Percentiles rank a stretch among this genome's conserved stretches.
Conservation (phyloP, 2,329 filamentous ascomycete genomes). For the Arthrobotrys sinensis region DNA sequence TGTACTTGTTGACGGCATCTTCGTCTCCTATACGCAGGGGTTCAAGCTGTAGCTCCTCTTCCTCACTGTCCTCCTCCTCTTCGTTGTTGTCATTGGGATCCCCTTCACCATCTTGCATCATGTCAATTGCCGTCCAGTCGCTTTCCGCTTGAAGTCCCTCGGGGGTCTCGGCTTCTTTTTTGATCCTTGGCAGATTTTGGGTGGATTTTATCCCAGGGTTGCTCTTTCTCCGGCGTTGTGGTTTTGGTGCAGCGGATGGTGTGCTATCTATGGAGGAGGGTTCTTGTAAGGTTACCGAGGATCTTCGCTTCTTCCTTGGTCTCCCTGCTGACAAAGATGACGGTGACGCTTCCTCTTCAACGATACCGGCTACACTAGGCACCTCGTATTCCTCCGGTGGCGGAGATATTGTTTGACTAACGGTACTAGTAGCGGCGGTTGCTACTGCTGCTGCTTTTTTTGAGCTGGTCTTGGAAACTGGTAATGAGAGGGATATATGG, state of each 20-base stretch:
- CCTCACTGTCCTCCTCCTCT: slow-evolving; percentile 41
- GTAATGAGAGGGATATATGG: not conserved
- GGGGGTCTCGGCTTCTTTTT: slow-evolving; percentile 5
- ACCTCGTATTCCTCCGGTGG: slow-evolving; percentile 27
- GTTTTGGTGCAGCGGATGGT: not conserved
- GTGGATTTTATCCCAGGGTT: not conserved
- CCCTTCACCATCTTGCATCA: slow-evolving; percentile 2
- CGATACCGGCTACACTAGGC: slow-evolving; percentile 2
- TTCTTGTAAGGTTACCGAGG: slow-evolving; percentile 8
- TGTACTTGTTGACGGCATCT: slow-evolving; percentile 74
- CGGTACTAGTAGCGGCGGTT: not conserved
- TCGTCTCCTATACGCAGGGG: slow-evolving; percentile 72
- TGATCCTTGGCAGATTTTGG: not conserved
- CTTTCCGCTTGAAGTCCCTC: not conserved
- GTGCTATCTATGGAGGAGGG: not conserved
- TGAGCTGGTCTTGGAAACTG: not conserved
- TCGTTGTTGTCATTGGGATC: slow-evolving; percentile 14
- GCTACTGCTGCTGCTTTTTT: not conserved
- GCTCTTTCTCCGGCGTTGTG: not conserved
- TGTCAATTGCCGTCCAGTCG: slow-evolving; percentile 1
- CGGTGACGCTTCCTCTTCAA: slow-evolving; percentile 17
- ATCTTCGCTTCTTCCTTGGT: slow-evolving; percentile 38
- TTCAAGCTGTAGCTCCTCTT: slow-evolving; percentile 62
- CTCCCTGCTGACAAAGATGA: slow-evolving; percentile 23
- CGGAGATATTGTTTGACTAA: slow-evolving; percentile 32